Evolutionary conservation across 495 filamentous ascomycete genomes (phyloP), one percentile per base, ranked within the genome.

Genomic region (Talaromyces proteolyticus): DNA sequence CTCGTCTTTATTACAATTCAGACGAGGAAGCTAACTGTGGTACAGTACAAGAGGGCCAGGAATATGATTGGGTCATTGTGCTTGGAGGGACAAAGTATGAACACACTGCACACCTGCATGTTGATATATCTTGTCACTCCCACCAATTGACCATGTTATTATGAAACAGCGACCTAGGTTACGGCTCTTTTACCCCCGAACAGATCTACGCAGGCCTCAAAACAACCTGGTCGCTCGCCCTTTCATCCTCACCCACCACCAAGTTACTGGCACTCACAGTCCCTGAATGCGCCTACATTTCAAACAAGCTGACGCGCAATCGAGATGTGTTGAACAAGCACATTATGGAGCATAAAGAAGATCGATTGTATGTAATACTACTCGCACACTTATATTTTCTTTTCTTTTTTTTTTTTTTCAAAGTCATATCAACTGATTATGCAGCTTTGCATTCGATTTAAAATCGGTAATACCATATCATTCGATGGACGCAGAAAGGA

Each of bases 211-310:
- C 60, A 38, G 65, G 19, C 6, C 64, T 82, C 37, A 56, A 74
- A 52, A 45, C 60, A 4, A 49, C 68, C 24, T 83, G 76, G 75
- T 63, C 70, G 12, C 55, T 75, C 10, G 65, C 74, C 0, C 65
- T 82, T 1, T 45, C 53, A 3, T 60, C 64, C 4, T 49, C 47
- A 12, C 47, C 47, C 20, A 71, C 72, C 2, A 61, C 71, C 38
- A 80, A 79, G 29, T 69, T 87, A 1, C 61, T 87, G 5, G 74
- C 81, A 0, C 62, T 85, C 41, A 87, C 81, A 0, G 69, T 87
- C 6, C 81, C 78, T 2, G 81, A 85, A 50, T 66, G 60, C 11
- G 65, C 61, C 2, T 64, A 56, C n/a, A 21, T 23, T 12, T 52
- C 42, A 3, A 42, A 43, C 37, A 59, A 57, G 5, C 49, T 75